A percentile compares a stretch with the other conserved stretches of the same genome.
phyloP scores from a whole-genome alignment of 2,329 filamentous ascomycete genomes.

The Catunica adiposa region DNA sequence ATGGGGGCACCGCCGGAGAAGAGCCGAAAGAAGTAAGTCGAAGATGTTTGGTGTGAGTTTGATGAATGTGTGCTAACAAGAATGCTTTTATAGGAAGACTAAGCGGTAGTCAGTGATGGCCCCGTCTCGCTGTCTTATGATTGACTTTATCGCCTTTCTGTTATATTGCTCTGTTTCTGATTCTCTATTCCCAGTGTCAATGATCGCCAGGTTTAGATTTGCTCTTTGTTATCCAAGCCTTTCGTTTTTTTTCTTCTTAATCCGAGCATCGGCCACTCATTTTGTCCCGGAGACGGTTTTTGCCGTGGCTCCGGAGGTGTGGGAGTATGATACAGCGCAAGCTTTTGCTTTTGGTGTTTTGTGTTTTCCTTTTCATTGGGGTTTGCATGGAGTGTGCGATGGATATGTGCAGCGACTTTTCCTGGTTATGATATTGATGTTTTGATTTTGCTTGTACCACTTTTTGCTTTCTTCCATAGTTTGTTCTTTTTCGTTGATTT shows the following conservation, averaged over 20 bases:
- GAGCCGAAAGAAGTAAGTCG: not conserved
- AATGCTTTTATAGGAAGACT: constrained; percentile 12
- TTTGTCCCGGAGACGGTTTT: too few species aligned
- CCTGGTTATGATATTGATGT: not conserved
- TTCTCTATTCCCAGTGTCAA: not conserved
- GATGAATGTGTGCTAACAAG: not conserved
- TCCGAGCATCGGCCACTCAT: too few species aligned
- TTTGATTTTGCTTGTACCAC: not conserved
- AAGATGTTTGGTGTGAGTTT: not conserved
- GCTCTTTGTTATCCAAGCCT: too few species aligned
- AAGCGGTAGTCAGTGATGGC: constrained; percentile 5
- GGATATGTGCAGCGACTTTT: not conserved
- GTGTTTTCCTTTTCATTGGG: not conserved
- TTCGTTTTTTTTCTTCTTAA: too few species aligned
- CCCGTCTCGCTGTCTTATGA: constrained; percentile 14
- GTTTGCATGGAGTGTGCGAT: too few species aligned
- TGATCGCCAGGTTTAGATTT: too few species aligned
- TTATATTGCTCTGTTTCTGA: constrained; percentile 12
- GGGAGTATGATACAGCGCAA: not conserved
- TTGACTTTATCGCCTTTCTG: constrained; percentile 14
- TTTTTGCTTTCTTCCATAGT: too few species aligned
- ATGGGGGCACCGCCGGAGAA: not conserved
- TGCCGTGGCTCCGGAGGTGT: too few species aligned
- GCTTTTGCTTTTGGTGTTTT: not conserved
- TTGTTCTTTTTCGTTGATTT: too few species aligned